phyloP scores from a whole-genome alignment of 495 filamentous ascomycete genomes.

The Penicillium coprophilum region DNA sequence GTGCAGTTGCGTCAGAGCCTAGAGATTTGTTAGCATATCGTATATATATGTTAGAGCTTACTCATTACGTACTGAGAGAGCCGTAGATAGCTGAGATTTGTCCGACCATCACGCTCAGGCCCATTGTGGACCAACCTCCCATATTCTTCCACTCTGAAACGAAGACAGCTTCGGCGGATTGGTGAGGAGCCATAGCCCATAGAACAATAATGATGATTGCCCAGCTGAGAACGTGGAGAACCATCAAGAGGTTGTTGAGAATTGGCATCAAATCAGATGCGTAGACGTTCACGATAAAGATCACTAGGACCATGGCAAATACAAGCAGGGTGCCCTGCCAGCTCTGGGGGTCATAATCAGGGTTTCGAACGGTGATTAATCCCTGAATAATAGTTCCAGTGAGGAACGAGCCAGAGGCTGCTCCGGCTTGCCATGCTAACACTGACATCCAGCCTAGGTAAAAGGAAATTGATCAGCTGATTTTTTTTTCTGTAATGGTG shows the following conservation, averaged over 20 bases:
- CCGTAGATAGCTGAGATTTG: slow-evolving; percentile 41
- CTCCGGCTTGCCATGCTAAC: slow-evolving; percentile 42
- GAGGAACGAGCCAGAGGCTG: slow-evolving; percentile 38
- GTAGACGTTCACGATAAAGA: slow-evolving; percentile 41
- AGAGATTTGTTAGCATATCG: neutral
- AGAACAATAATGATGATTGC: slow-evolving; percentile 34
- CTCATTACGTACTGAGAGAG: slow-evolving; percentile 23
- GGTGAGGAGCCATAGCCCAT: slow-evolving; percentile 40
- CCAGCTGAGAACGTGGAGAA: slow-evolving; percentile 42
- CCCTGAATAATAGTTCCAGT: slow-evolving; percentile 47
- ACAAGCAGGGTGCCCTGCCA: slow-evolving; percentile 49
- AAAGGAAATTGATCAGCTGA: neutral
- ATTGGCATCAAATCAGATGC: slow-evolving; percentile 36
- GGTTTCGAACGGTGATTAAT: slow-evolving; percentile 37
- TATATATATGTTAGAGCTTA: too few relatives aligned
- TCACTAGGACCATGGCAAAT: slow-evolving; percentile 41
- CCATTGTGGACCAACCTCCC: slow-evolving; percentile 48
- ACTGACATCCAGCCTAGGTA: slow-evolving; percentile 44
- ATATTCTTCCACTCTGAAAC: slow-evolving; percentile 41
- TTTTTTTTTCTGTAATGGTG: too few relatives aligned
- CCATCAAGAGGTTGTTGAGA: slow-evolving; percentile 38
- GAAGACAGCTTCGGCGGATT: slow-evolving; percentile 41
- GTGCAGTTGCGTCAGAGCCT: slow-evolving; percentile 29
- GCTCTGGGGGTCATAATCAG: slow-evolving; percentile 29
- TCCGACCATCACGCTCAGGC: slow-evolving; percentile 50